Conservation (phyloP, 306 rosid species). For the barrel medic (Medicago truncatula) region MtrunA17r5.0-ANR NC_053046.1:28221501-28222000, state of each 20-base stretch:
- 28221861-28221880: not conserved
- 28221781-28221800: constrained; percentile 5
- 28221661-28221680: not conserved
- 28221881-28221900: not conserved
- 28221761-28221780: not conserved
- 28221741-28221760: not conserved
- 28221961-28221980: not conserved
- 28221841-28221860: not conserved
- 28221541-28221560: not conserved
- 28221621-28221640: constrained; percentile 22
- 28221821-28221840: not conserved
- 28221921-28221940: not conserved
- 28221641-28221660: not conserved
- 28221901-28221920: not conserved
- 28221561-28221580: constrained; percentile 24
- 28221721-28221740: not conserved
- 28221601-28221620: not conserved
- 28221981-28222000: constrained; percentile 6
- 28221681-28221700: not conserved
- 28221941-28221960: not conserved
- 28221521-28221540: too few relatives aligned
- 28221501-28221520: not conserved
- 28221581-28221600: constrained; percentile 16
- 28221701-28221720: not conserved
- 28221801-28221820: not conserved